These are phyloP conservation scores for Cyclostephanos tholiformis DNA, from an alignment of 108 stramenopile species.

Conservation along the genomic window DNA sequence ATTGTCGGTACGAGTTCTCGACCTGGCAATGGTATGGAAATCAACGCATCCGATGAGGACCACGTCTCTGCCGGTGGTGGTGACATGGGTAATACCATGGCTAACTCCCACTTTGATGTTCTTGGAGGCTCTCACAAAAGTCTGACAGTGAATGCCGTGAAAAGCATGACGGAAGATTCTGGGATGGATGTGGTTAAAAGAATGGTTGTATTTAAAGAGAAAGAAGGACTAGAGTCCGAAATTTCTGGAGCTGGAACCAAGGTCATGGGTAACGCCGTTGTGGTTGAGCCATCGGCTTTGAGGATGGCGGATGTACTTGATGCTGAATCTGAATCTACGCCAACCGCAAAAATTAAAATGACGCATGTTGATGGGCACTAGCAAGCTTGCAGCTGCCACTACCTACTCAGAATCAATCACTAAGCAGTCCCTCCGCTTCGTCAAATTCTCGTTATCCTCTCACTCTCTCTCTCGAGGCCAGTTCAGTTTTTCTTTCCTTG, in stretches of 20 bases:
- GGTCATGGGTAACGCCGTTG: background rate
- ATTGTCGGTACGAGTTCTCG: background rate
- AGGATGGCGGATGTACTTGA: background rate
- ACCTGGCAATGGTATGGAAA: background rate
- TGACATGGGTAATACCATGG: background rate
- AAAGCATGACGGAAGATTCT: background rate
- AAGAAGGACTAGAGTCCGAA: background rate
- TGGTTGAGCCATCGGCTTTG: background rate
- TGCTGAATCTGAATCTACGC: background rate
- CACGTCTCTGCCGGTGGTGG: background rate
- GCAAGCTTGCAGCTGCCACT: background rate
- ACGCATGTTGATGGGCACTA: background rate
- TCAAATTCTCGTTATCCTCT: too few relatives aligned
- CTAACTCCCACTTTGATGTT: background rate
- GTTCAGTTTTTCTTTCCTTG: too few relatives aligned
- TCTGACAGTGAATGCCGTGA: background rate
- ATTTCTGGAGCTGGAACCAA: background rate
- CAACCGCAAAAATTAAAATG: background rate
- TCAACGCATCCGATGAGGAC: too few relatives aligned
- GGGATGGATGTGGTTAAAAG: too few relatives aligned
- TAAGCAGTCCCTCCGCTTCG: too few relatives aligned
- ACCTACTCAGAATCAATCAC: too few relatives aligned
- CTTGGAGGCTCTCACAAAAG: background rate
- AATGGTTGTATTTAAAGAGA: background rate
- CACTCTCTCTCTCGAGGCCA: too few relatives aligned